These are phyloP conservation scores for Leishmania tropica DNA, from an alignment of 208 protist genomes.

Conservation along the genomic window DNA sequence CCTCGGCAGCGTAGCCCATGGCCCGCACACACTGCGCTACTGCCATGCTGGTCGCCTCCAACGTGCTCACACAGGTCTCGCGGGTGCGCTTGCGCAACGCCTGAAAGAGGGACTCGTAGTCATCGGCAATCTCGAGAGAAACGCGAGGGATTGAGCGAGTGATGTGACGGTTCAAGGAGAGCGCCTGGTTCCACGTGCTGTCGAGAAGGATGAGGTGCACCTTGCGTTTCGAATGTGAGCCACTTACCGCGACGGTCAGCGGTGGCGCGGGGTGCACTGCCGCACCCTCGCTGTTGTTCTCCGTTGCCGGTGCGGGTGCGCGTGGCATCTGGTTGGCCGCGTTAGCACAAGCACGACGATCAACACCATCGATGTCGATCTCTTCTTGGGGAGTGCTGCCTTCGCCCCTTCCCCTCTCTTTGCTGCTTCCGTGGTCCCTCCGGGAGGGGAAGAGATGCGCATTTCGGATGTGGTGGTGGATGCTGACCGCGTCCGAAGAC, in stretches of 20 bases:
- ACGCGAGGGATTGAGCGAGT: conserved; percentile 62
- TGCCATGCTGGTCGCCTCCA: conserved; percentile 83
- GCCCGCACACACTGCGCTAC: conserved; percentile 62
- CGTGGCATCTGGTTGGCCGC: not conserved
- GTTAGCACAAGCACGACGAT: not conserved
- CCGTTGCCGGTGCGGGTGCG: not conserved
- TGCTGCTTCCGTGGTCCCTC: not conserved
- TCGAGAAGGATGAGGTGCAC: conserved; percentile 76
- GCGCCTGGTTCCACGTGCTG: conserved; percentile 84
- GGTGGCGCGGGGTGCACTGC: not conserved
- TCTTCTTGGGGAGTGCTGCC: not conserved
- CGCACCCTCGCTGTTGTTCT: not conserved
- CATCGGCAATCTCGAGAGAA: conserved; percentile 42
- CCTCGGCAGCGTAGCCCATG: conserved; percentile 29
- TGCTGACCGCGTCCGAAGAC: conserved; percentile 19
- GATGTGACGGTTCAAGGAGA: conserved; percentile 75
- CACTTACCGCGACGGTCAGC: not conserved
- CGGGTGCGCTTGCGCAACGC: conserved; percentile 75
- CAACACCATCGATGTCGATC: not conserved
- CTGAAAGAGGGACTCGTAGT: conserved; percentile 71
- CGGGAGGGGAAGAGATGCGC: conserved; percentile 3
- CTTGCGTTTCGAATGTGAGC: conserved; percentile 2
- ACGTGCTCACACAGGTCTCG: conserved; percentile 70
- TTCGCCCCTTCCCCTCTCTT: not conserved
- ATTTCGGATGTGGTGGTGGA: conserved; percentile 21